Evolutionary conservation across 306 rosid genomes (phyloP).

Genomic region (Vigna trinervia): DNA sequence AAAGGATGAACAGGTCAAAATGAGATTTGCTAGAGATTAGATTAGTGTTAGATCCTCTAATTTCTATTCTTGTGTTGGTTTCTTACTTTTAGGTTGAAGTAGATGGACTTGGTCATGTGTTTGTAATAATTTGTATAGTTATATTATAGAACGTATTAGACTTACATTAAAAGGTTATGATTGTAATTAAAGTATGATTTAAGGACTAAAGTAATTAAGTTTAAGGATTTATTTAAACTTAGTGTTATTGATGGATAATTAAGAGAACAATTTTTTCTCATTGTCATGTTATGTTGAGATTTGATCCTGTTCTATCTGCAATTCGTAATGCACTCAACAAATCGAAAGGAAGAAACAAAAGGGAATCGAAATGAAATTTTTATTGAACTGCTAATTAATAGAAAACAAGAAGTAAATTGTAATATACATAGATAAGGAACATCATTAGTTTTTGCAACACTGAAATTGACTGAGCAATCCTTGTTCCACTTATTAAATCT

Average conservation of each 20-base stretch:
- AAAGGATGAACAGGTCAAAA: neutral
- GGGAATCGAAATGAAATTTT: conserved; percentile 18
- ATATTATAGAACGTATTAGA: neutral
- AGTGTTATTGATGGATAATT: neutral
- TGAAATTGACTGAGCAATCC: conserved; percentile 43
- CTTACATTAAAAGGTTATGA: neutral
- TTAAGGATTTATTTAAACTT: no score
- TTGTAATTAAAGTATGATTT: neutral
- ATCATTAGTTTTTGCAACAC: conserved; percentile 28
- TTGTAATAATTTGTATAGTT: neutral
- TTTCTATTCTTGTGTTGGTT: neutral
- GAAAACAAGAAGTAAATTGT: conserved; percentile 39
- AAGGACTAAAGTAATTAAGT: no score
- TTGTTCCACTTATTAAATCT: conserved; percentile 32
- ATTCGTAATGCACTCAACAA: neutral
- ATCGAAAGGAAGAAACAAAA: conserved; percentile 2
- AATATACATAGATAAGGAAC: conserved; percentile 29
- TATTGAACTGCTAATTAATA: conserved; percentile 43
- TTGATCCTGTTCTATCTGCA: neutral
- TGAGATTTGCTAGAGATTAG: neutral
- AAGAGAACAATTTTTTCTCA: neutral
- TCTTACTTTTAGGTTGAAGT: neutral
- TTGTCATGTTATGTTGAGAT: neutral
- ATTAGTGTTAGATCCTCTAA: neutral
- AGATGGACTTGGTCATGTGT: neutral